These are phyloP conservation scores for Vittaforma corneae DNA, from an alignment of 371 early-diverging fungal species.

Conservation along the genomic window DNA sequence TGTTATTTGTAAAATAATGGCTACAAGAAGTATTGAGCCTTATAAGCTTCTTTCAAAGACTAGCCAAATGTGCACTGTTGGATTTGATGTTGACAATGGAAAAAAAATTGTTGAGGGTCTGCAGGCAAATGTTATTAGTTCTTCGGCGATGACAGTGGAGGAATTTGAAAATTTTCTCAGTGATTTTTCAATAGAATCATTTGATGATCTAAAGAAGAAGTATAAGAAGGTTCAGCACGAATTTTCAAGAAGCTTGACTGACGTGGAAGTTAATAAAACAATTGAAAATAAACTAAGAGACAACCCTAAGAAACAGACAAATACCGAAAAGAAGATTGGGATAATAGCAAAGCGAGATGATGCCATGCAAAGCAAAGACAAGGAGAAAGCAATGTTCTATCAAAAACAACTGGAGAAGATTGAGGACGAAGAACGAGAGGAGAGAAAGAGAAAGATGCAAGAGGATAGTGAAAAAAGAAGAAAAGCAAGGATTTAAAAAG, in stretches of 20 bases:
- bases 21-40: slow-evolving; percentile 29
- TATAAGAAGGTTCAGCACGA: slow-evolving; percentile 20
- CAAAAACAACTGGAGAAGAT: slow-evolving; percentile 43
- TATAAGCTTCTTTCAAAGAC: slow-evolving; percentile 35
- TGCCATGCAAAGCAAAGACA: slow-evolving; percentile 34
- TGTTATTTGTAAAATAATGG: slow-evolving; percentile 39
- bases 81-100: slow-evolving; percentile 27
- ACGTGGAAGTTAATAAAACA: slow-evolving; percentile 46
- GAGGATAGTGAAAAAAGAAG: neutral
- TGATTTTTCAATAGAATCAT: neutral
- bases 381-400: slow-evolving; percentile 28
- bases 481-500: neutral
- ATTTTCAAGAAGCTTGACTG: slow-evolving; percentile 33
- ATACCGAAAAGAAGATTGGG: slow-evolving; percentile 32
- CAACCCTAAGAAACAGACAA: slow-evolving; percentile 32
- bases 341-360: slow-evolving; percentile 40
- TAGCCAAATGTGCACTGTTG: slow-evolving; percentile 34
- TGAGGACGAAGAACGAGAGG: slow-evolving; percentile 28
- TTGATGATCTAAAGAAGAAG: slow-evolving; percentile 17
- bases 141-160: slow-evolving; percentile 24
- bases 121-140: slow-evolving; percentile 46
- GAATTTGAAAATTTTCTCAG: slow-evolving; percentile 44
- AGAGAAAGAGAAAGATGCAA: slow-evolving; percentile 6
- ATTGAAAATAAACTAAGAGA: slow-evolving; percentile 34
- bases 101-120: slow-evolving; percentile 30